Conservation (phyloP, 768 basidiomycete genomes). For the Lactarius sp. region DNA sequence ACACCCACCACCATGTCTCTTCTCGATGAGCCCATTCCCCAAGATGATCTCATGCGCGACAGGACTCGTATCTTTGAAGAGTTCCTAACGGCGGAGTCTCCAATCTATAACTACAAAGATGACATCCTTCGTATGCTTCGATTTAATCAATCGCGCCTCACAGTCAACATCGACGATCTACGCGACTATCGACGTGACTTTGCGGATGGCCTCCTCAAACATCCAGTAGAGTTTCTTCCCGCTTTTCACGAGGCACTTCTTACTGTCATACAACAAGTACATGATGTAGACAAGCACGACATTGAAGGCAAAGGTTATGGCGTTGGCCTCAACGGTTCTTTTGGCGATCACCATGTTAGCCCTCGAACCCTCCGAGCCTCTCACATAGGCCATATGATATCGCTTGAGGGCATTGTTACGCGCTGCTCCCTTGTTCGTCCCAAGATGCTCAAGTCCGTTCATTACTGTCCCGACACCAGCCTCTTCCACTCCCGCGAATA, state of each 20-base stretch:
- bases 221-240: constrained; percentile 80
- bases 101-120: constrained; percentile 77
- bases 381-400: constrained; percentile 95
- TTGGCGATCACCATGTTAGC: constrained; percentile 97
- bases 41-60: constrained; percentile 71
- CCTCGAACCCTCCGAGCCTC: constrained; percentile 84
- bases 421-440: constrained; percentile 97
- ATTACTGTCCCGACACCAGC: constrained; percentile 86
- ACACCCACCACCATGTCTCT: constrained; percentile 32
- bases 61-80: constrained; percentile 77
- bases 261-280: constrained; percentile 65
- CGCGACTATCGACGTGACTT: constrained; percentile 88
- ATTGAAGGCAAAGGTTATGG: constrained; percentile 76
- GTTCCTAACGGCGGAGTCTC: constrained; percentile 66
- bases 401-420: constrained; percentile 95
- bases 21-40: constrained; percentile 51
- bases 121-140: constrained; percentile 81
- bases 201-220: constrained; percentile 82
- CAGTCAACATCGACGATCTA: constrained; percentile 94
- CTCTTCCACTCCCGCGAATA: constrained; percentile 86
- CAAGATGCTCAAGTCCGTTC: constrained; percentile 96
- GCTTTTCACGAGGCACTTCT: constrained; percentile 84
- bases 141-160: constrained; percentile 77
- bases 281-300: constrained; percentile 77
- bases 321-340: constrained; percentile 91